These are phyloP conservation scores for Vitis hybrid DNA, from an alignment of 177 flowering plant species.

Conservation along the genomic window DNA sequence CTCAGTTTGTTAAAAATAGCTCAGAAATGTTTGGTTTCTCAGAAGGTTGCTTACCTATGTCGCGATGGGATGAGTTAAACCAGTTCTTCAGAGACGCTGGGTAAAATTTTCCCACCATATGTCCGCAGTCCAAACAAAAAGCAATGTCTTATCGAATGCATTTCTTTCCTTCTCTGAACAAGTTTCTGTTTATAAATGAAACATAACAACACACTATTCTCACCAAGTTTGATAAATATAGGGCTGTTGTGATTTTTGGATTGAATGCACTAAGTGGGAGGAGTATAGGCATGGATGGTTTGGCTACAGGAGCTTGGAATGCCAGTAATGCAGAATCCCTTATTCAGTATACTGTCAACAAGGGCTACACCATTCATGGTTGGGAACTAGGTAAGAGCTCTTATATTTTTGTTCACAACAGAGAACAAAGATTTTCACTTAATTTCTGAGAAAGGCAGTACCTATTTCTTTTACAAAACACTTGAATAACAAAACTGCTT, in stretches of 20 bases:
- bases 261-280: constrained; percentile 42
- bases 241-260: constrained; percentile 38
- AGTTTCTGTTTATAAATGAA: neutral
- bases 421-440: no score
- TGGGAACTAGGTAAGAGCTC: constrained; percentile 44
- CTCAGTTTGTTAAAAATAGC: constrained; percentile 22
- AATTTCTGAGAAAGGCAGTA: no score
- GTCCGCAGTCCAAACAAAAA: neutral
- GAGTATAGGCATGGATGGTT: constrained; percentile 21
- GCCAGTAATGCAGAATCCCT: constrained; percentile 36
- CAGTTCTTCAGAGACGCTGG: constrained; percentile 34
- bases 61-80: constrained; percentile 45
- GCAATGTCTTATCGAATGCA: neutral
- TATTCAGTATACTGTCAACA: constrained; percentile 32
- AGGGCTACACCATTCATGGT: constrained; percentile 35
- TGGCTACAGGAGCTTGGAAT: constrained; percentile 39
- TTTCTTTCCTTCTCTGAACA: neutral
- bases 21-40: constrained; percentile 43
- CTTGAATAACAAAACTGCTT: no score
- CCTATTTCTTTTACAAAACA: no score
- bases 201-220: neutral
- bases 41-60: constrained; percentile 36
- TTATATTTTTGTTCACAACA: neutral
- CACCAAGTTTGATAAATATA: constrained; percentile 2
- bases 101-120: constrained; percentile 19